Percentiles rank a stretch among this genome's conserved stretches.
Evolutionary conservation across 139 green algal genomes (phyloP).

Genomic region (Coccomyxa sp.): DNA sequence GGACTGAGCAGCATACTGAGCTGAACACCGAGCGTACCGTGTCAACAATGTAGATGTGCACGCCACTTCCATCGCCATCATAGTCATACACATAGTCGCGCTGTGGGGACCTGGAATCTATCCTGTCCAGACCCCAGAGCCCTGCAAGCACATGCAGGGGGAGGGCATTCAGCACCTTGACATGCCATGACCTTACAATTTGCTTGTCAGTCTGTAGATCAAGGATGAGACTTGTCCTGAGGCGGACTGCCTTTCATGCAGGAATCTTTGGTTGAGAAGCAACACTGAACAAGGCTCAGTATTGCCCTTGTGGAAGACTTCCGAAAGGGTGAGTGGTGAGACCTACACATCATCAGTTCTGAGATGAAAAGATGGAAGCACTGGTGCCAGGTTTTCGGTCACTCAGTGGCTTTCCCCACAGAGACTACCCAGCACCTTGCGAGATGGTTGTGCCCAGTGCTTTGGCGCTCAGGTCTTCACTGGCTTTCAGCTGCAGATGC

Average conservation of each 20-base stretch:
- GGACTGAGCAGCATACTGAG: neutral
- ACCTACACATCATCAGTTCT: neutral
- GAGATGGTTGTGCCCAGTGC: neutral
- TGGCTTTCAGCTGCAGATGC: neutral
- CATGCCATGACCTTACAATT: no score
- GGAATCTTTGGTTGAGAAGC: no score
- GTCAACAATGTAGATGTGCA: slow-evolving; percentile 51
- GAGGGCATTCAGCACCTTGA: no score
- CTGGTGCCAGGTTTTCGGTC: no score
- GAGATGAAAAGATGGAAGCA: no score
- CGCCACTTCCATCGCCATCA: slow-evolving; percentile 21
- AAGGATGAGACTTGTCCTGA: no score
- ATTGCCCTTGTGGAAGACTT: neutral
- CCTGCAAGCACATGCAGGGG: neutral
- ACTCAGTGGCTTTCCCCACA: neutral
- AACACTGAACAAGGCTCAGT: neutral
- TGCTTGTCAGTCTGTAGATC: no score
- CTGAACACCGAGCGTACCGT: slow-evolving; percentile 18
- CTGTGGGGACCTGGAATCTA: slow-evolving; percentile 24
- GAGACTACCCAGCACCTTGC: neutral
- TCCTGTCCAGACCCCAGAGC: slow-evolving; percentile 34
- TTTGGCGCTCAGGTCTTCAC: neutral
- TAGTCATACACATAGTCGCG: slow-evolving; percentile 37
- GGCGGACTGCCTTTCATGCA: no score
- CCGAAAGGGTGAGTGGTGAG: neutral